Evolutionary conservation across 2,329 filamentous ascomycete species (phyloP).

Genomic region (Sclerotinia sclerotiorum): DNA sequence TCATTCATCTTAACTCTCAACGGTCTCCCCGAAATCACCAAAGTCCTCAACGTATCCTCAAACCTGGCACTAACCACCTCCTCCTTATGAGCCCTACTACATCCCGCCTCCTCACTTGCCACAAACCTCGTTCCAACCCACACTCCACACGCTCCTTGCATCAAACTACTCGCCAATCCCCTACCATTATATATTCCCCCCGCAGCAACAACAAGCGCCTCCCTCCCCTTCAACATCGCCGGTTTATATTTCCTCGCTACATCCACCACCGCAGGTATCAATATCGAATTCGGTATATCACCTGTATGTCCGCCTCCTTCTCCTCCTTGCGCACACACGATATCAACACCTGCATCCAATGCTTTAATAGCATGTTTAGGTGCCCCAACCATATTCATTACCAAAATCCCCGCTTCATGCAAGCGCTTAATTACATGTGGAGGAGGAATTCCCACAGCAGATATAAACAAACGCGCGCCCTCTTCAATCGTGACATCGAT

Average conservation of each 20-base stretch:
- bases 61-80: constrained; percentile 78
- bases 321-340: constrained; percentile 88
- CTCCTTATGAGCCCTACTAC: constrained; percentile 78
- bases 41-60: constrained; percentile 76
- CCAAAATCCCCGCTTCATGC: constrained; percentile 74
- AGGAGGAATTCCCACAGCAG: constrained; percentile 84
- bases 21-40: constrained; percentile 80
- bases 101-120: constrained; percentile 76
- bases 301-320: constrained; percentile 94
- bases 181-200: constrained; percentile 85
- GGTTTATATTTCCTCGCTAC: constrained; percentile 63
- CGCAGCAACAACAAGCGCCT: constrained; percentile 81
- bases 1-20: constrained; percentile 73
- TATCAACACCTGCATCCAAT: constrained; percentile 80
- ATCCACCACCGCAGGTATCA: constrained; percentile 85
- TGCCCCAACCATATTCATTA: constrained; percentile 98
- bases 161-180: constrained; percentile 75
- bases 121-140: constrained; percentile 97
- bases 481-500: constrained; percentile 83
- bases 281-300: constrained; percentile 78
- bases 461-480: constrained; percentile 82
- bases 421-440: constrained; percentile 69
- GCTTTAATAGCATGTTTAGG: constrained; percentile 91
- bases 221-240: constrained; percentile 63
- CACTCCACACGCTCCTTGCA: constrained; percentile 84